Percentiles rank a stretch among this genome's conserved stretches.
These are phyloP conservation scores for Yamadazyma jaroonii DNA, from an alignment of 1,139 yeast species.

Conservation along the genomic window DNA sequence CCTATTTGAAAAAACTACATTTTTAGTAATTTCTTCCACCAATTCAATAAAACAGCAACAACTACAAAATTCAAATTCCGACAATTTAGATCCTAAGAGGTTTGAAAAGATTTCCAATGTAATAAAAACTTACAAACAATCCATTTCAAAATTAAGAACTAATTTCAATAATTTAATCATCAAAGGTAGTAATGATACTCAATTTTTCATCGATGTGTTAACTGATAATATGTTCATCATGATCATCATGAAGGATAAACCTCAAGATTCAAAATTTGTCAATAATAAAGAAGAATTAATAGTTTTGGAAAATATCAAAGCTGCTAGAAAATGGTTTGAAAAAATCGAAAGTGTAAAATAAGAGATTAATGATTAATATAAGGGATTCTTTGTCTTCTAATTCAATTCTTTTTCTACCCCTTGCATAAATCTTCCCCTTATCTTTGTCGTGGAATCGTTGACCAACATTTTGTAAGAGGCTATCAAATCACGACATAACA, in stretches of 20 bases:
- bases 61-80: constrained; percentile 11
- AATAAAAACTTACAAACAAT: constrained; percentile 91
- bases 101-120: constrained; percentile 93
- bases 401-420: too few relatives aligned
- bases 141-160: constrained; percentile 83
- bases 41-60: constrained; percentile 33
- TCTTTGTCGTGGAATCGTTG: too few relatives aligned
- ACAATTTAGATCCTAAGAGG: constrained; percentile 74
- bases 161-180: constrained; percentile 77
- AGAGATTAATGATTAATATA: not conserved
- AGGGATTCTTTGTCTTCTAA: too few relatives aligned
- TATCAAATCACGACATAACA: too few relatives aligned
- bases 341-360: constrained; percentile 39
- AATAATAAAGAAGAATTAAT: constrained; percentile 57
- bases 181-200: constrained; percentile 69
- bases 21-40: constrained; percentile 82
- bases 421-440: too few relatives aligned
- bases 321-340: constrained; percentile 68
- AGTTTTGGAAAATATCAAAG: constrained; percentile 63
- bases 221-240: constrained; percentile 75
- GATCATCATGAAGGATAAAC: constrained; percentile 55
- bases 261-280: constrained; percentile 19
- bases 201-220: constrained; percentile 63
- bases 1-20: constrained; percentile 89
- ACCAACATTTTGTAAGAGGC: too few relatives aligned